These are phyloP conservation scores for Imleria badia DNA, from an alignment of 768 basidiomycete species.

Conservation along the genomic window DNA sequence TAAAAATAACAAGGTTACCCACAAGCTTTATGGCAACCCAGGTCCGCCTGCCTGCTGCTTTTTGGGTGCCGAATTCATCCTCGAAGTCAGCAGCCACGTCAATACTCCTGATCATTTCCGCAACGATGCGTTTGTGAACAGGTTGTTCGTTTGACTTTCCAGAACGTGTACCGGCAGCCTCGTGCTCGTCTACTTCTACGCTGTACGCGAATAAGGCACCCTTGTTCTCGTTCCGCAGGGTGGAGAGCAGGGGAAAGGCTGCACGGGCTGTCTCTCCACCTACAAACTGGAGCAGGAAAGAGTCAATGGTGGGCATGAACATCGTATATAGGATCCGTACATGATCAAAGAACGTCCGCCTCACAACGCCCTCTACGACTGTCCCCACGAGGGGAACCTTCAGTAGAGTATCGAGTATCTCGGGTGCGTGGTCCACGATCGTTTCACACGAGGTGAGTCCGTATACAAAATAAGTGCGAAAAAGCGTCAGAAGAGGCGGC, in stretches of 20 bases:
- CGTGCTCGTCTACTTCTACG: constrained; percentile 74
- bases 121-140: constrained; percentile 61
- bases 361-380: constrained; percentile 66
- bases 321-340: constrained; percentile 34
- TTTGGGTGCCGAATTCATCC: constrained; percentile 36
- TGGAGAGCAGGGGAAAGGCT: constrained; percentile 61
- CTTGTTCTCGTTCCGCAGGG: constrained; percentile 64
- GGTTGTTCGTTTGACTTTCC: constrained; percentile 22
- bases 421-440: constrained; percentile 75
- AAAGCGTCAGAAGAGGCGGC: constrained; percentile 39
- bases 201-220: constrained; percentile 82
- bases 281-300: constrained; percentile 60
- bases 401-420: constrained; percentile 52
- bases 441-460: constrained; percentile 73
- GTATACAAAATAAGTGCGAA: constrained; percentile 82
- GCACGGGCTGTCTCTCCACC: constrained; percentile 80
- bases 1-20: constrained; percentile 21
- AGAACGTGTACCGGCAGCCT: constrained; percentile 37
- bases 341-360: constrained; percentile 84
- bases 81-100: constrained; percentile 84
- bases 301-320: not conserved
- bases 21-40: constrained; percentile 89
- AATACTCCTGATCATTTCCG: constrained; percentile 75
- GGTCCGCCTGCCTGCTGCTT: constrained; percentile 49
- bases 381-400: constrained; percentile 54